Base-by-base conservation (phyloP, 2,329 filamentous ascomycete genomes). In the Calonectria hongkongensis region DNA sequence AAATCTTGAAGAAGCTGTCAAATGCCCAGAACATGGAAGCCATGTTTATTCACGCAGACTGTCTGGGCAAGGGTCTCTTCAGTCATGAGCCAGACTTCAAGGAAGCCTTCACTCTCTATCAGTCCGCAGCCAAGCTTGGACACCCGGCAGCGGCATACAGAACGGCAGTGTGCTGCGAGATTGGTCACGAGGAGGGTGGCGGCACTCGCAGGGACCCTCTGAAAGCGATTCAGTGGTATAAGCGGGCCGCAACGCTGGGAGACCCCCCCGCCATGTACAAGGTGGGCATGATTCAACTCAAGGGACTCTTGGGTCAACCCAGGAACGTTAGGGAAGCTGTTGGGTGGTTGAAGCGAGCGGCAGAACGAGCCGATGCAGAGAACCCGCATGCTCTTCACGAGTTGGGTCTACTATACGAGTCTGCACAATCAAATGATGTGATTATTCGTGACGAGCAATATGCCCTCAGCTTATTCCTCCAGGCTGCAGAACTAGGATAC, bases 191-290 rank as follows among this genome's bases (percentile, higher is more conserved):
- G 81, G 96, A 98, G 79, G 96, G 96, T 36, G 97, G 97, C 66
- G 97, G 97, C 28, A 98, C 97, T 1, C 92, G 95, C 71, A 94
- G 94, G 79, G 97, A 99, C 81, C 95, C 95, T 0, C 85, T 96
- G 76, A 98, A 98, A 85, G 96, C 97, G 1, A 96, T 98, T 25
- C 96, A 98, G 83, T 99, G 97, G 97, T 99, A 99, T 84, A 95
- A 96, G 83, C 94, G 96, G 51, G 95, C 97, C 8, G 96, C 97
- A 13, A 93, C 94, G 15, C 88, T 98, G 3, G 96, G 97, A 3
- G 96, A 99, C 81, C 93, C 94, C 2, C 94, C 96, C 0, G 97
- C 96, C 36, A 98, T 98, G 95, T 99, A 98, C 87, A 99, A 99
- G 85, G 92, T 98, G 85, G 97, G 97, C 71, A 98, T 98, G 93